Conservation (phyloP, 1,139 yeast species). For the Taphrina sp. region DNA sequence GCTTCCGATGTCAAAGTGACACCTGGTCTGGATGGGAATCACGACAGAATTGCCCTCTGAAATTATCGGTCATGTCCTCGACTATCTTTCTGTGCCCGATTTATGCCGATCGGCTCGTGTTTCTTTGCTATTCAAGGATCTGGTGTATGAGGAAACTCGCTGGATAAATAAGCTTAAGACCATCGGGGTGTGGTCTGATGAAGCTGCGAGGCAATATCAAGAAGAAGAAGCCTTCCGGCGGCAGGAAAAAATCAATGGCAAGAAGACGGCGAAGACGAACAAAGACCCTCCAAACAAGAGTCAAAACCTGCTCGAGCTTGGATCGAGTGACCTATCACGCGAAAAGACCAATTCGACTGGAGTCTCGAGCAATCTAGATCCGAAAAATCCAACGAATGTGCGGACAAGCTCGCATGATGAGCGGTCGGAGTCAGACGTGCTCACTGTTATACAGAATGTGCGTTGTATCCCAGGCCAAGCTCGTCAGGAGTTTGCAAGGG, state of each 20-base stretch:
- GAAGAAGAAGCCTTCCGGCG: slow-evolving; percentile 35
- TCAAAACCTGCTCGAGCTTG: slow-evolving; percentile 39
- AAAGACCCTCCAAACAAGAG: slow-evolving; percentile 12
- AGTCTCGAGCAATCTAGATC: neutral
- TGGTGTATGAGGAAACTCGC: slow-evolving; percentile 45
- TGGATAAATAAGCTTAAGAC: slow-evolving; percentile 56
- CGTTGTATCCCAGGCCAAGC: slow-evolving; percentile 50
- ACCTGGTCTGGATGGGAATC: slow-evolving; percentile 1
- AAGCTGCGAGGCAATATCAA: slow-evolving; percentile 36
- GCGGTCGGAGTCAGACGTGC: slow-evolving; percentile 9
- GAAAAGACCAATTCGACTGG: neutral
- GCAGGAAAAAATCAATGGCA: slow-evolving; percentile 33
- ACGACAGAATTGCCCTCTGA: slow-evolving; percentile 30
- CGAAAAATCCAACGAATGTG: neutral
- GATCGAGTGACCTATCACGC: slow-evolving; percentile 34
- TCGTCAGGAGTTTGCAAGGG: slow-evolving; percentile 48
- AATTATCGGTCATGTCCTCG: slow-evolving; percentile 28
- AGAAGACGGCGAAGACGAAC: slow-evolving; percentile 37
- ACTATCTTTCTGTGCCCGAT: slow-evolving; percentile 41
- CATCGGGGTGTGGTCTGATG: slow-evolving; percentile 53
- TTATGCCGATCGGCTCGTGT: slow-evolving; percentile 42
- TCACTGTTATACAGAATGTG: slow-evolving; percentile 42
- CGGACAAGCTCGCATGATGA: neutral
- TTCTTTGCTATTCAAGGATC: slow-evolving; percentile 45
- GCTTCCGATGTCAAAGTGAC: too few species aligned